Conservation (phyloP, 495 filamentous ascomycete genomes). For the Usnea hakonensis region DNA sequence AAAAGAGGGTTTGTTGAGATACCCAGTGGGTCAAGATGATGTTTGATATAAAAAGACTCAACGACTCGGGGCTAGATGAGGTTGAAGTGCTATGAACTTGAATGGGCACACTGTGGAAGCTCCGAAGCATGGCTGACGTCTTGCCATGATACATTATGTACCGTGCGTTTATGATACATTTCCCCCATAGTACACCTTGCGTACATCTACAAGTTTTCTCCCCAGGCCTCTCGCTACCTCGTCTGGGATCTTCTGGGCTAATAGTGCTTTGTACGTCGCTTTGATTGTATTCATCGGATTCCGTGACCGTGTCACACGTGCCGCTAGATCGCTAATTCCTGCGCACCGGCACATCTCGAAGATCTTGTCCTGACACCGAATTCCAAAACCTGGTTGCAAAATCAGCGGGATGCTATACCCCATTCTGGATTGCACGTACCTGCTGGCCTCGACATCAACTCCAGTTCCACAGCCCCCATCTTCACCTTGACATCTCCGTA, state of each 20-base stretch:
- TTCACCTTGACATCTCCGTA: conserved; percentile 80
- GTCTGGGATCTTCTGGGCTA: conserved; percentile 76
- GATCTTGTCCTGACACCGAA: conserved; percentile 81
- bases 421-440: conserved; percentile 50
- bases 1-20: background rate
- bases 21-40: background rate
- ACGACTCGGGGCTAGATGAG: background rate
- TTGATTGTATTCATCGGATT: conserved; percentile 98
- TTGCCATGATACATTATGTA: conserved; percentile 9
- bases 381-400: conserved; percentile 68
- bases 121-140: background rate
- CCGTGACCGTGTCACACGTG: conserved; percentile 63
- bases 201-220: conserved; percentile 88
- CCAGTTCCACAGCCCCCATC: conserved; percentile 71
- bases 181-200: conserved; percentile 95
- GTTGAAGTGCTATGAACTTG: background rate
- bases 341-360: conserved; percentile 82
- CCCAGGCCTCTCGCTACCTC: conserved; percentile 78
- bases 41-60: background rate
- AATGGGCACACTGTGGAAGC: background rate
- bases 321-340: conserved; percentile 80
- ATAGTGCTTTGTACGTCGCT: conserved; percentile 73
- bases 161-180: conserved; percentile 28
- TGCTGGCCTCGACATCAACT: conserved; percentile 74
- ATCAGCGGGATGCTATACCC: background rate